Percentiles rank a stretch among this genome's conserved stretches.
Conservation (phyloP, 331 rosid species). For the Arachis monticola region DNA sequence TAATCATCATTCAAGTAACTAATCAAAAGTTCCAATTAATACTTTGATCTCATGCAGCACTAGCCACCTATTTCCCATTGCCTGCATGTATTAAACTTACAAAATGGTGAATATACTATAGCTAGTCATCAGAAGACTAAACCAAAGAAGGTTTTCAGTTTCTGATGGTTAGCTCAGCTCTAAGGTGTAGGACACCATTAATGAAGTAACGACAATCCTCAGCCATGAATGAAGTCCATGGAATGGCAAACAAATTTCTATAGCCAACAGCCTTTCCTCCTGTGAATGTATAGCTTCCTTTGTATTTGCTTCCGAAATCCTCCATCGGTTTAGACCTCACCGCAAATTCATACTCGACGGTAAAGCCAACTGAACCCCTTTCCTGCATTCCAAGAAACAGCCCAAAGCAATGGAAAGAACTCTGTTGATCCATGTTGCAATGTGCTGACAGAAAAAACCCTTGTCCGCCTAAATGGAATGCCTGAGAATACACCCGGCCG, state of each 20-base stretch:
- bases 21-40: not conserved
- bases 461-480: conserved; percentile 96
- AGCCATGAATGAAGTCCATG: conserved; percentile 81
- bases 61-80: conserved; percentile 17
- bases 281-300: conserved; percentile 91
- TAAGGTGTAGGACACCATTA: conserved; percentile 90
- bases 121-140: conserved; percentile 26
- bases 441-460: conserved; percentile 97
- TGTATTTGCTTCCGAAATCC: conserved; percentile 89
- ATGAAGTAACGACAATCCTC: conserved; percentile 87
- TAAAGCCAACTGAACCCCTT: conserved; percentile 86
- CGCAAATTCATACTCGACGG: conserved; percentile 93
- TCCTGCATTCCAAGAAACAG: conserved; percentile 97
- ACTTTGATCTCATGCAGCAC: conserved; percentile 32
- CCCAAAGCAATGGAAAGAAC: conserved; percentile 93
- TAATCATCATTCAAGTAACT: not conserved
- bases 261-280: conserved; percentile 99
- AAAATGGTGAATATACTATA: conserved; percentile 3
- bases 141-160: conserved; percentile 46
- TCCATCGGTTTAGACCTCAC: conserved; percentile 80
- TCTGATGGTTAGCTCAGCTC: conserved; percentile 91
- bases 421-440: conserved; percentile 98
- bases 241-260: conserved; percentile 81
- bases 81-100: conserved; percentile 29
- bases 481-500: conserved; percentile 95